Evolutionary conservation across 78 protist genomes (phyloP).

Genomic region (Tieghemostelium lacteum): DNA sequence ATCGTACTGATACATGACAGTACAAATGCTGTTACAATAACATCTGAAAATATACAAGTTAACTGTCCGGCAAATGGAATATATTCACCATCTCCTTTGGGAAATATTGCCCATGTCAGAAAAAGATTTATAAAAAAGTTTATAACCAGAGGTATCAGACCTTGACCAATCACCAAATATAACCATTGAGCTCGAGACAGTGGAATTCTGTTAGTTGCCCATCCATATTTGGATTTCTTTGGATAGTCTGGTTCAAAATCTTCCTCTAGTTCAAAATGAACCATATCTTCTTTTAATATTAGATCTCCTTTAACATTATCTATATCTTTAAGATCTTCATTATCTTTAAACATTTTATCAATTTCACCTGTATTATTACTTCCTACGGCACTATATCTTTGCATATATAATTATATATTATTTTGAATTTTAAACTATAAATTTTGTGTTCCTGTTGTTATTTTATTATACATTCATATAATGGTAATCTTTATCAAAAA

Average conservation of each 20-base stretch:
- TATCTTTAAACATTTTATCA: not conserved
- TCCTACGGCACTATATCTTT: not conserved
- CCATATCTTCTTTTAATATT: conserved; percentile 21
- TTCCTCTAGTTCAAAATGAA: conserved; percentile 39
- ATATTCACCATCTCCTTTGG: not conserved
- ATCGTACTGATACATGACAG: not conserved
- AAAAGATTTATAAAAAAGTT: conserved; percentile 61
- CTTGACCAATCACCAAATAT: conserved; percentile 31
- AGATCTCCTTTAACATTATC: conserved; percentile 2
- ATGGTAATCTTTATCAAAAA: too few species aligned
- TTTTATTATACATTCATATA: not conserved
- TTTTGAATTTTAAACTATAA: too few species aligned
- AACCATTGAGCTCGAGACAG: conserved; percentile 40
- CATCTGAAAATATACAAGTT: conserved; percentile 55
- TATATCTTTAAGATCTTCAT: not conserved
- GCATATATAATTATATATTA: too few species aligned
- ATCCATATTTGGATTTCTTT: conserved; percentile 56
- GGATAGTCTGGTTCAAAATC: conserved; percentile 50
- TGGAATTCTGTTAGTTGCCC: conserved; percentile 58
- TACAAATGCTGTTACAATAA: conserved; percentile 29
- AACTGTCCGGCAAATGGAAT: conserved; percentile 13
- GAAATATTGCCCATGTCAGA: conserved; percentile 39
- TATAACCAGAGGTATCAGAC: not conserved
- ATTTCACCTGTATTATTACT: not conserved
- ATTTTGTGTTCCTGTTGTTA: not conserved